Conservation (phyloP, 441 rosid genomes). For the Gossypium davidsonii region DNA sequence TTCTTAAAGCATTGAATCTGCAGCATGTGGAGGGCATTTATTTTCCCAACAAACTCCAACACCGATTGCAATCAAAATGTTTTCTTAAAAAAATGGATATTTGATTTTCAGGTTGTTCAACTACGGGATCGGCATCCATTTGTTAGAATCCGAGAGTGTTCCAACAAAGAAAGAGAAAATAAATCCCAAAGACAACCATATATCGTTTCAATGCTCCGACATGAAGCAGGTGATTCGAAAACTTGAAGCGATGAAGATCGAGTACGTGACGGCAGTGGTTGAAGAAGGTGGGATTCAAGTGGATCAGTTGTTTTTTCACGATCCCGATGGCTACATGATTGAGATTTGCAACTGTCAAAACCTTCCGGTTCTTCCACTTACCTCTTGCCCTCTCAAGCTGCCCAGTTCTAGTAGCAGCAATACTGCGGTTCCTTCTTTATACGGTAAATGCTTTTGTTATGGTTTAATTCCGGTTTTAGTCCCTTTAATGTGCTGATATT, state of each 20-base stretch:
- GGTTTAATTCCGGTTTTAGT: no score
- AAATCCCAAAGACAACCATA: constrained; percentile 53
- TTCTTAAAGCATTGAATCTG: neutral
- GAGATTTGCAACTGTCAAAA: constrained; percentile 52
- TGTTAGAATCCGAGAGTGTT: constrained; percentile 29
- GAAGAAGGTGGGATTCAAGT: constrained; percentile 46
- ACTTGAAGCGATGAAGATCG: constrained; percentile 30
- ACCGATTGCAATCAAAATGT: no score
- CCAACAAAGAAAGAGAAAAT: constrained; percentile 29
- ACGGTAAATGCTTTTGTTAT: constrained; percentile 6
- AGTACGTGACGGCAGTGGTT: constrained; percentile 45
- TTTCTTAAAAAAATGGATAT: neutral
- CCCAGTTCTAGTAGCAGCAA: constrained; percentile 5
- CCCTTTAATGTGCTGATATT: no score
- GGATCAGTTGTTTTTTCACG: constrained; percentile 54
- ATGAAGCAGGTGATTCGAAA: constrained; percentile 23
- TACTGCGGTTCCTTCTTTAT: neutral
- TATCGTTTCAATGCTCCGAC: constrained; percentile 41
- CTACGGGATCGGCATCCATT: constrained; percentile 47
- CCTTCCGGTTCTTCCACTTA: constrained; percentile 44
- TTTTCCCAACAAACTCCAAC: neutral
- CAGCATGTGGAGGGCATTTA: neutral
- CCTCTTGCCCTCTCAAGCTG: constrained; percentile 33
- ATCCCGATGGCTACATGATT: constrained; percentile 56
- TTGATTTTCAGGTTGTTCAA: constrained; percentile 40